Percentiles rank a stretch among this genome's conserved stretches.
These are phyloP conservation scores for Iodosphaeria phyllophila DNA, from an alignment of 2,329 filamentous ascomycete species.

Conservation along the genomic window DNA sequence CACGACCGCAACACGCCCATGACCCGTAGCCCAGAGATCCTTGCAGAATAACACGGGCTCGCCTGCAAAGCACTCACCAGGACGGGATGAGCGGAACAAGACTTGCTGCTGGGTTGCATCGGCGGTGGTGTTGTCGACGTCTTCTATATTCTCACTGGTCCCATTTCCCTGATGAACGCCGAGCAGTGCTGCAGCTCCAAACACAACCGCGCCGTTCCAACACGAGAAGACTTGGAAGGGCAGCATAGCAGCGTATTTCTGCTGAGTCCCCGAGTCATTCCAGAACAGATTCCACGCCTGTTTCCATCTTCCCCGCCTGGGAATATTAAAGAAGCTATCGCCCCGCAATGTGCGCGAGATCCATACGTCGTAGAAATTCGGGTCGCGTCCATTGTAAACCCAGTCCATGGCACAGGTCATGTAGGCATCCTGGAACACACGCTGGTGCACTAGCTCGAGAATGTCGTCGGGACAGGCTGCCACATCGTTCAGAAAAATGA, in stretches of 20 bases:
- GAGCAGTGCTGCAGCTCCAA: slow-evolving; percentile 27
- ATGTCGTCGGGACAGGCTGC: slow-evolving; percentile 34
- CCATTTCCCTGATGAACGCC: slow-evolving; percentile 2
- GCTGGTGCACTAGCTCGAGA: slow-evolving; percentile 34
- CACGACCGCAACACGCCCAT: slow-evolving; percentile 29
- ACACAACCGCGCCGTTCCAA: slow-evolving; percentile 36
- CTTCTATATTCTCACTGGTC: slow-evolving; percentile 7
- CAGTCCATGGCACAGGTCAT: slow-evolving; percentile 43
- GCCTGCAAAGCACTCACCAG: slow-evolving; percentile 30
- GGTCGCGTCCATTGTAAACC: slow-evolving; percentile 22
- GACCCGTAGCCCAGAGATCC: slow-evolving; percentile 31
- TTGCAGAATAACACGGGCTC: slow-evolving; percentile 38
- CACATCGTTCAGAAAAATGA: slow-evolving; percentile 36
- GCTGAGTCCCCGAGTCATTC: slow-evolving; percentile 20
- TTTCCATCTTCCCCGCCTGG: slow-evolving; percentile 27
- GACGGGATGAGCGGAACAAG: slow-evolving; percentile 20
- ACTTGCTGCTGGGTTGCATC: slow-evolving; percentile 10
- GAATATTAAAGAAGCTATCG: slow-evolving; percentile 35
- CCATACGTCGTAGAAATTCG: slow-evolving; percentile 40
- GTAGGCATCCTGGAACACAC: slow-evolving; percentile 23
- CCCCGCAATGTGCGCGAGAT: slow-evolving; percentile 30
- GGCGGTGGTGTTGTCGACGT: slow-evolving; percentile 3
- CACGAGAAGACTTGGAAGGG: slow-evolving; percentile 42
- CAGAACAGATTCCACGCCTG: slow-evolving; percentile 31
- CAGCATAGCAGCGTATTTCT: slow-evolving; percentile 14